phyloP scores from a whole-genome alignment of 176 grass and related monocot genomes.

The Saccharum officinarum region DNA sequence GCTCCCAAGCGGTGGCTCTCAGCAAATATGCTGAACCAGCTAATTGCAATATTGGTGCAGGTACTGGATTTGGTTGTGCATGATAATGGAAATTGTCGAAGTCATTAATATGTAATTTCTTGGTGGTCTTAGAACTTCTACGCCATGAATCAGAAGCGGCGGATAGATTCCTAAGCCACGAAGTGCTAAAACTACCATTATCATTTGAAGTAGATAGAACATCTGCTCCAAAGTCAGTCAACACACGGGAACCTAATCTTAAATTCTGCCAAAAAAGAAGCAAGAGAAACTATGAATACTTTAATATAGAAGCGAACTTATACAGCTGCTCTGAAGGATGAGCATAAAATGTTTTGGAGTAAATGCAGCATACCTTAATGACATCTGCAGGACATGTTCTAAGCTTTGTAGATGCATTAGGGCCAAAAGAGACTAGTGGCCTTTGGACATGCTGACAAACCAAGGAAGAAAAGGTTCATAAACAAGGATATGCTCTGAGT shows the following conservation, averaged over 20 bases:
- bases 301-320: conserved; percentile 21
- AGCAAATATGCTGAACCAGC: conserved; percentile 21
- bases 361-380: conserved; percentile 70
- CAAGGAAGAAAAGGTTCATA: conserved; percentile 14
- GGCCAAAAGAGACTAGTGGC: conserved; percentile 81
- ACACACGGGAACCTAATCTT: conserved; percentile 68
- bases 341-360: conserved; percentile 16
- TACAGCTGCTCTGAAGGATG: not conserved
- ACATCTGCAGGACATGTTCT: conserved; percentile 87
- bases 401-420: conserved; percentile 83
- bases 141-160: conserved; percentile 45
- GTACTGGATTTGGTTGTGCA: conserved; percentile 84
- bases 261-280: conserved; percentile 58
- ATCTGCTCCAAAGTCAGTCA: conserved; percentile 86
- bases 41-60: conserved; percentile 82
- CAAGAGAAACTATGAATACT: conserved; percentile 28
- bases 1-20: conserved; percentile 86
- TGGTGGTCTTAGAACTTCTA: conserved; percentile 38
- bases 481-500: conserved; percentile 1
- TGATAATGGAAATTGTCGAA: conserved; percentile 78
- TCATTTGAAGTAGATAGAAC: conserved; percentile 66
- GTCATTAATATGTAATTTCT: conserved; percentile 61
- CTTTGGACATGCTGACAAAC: conserved; percentile 83
- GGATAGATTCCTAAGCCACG: conserved; percentile 81
- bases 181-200: conserved; percentile 93